Evolutionary conservation across 2,329 filamentous ascomycete genomes (phyloP).

Genomic region (Parasarocladium wereldwijsianum): DNA sequence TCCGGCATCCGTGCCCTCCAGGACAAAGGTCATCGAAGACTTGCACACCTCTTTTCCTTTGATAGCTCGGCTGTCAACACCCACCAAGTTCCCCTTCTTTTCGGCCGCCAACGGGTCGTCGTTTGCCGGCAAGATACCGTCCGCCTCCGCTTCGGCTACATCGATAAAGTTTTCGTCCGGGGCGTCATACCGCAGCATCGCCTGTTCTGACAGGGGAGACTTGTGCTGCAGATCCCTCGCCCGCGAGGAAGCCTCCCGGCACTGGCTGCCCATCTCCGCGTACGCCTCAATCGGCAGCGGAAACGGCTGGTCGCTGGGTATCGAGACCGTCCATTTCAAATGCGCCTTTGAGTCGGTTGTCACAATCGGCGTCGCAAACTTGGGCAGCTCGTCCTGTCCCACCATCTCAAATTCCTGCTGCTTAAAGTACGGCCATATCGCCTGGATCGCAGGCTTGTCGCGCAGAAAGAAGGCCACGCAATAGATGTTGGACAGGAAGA

Average conservation of each 20-base stretch:
- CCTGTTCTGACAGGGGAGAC: constrained; percentile 24
- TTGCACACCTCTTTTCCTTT: constrained; percentile 45
- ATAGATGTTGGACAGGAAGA: constrained; percentile 36
- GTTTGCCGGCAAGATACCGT: constrained; percentile 39
- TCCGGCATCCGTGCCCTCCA: constrained; percentile 60
- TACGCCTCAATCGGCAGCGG: constrained; percentile 55
- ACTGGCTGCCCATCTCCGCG: constrained; percentile 51
- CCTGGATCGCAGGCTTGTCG: constrained; percentile 13
- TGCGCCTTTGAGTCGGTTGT: constrained; percentile 50
- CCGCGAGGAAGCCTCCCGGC: constrained; percentile 46
- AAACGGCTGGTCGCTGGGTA: constrained; percentile 52
- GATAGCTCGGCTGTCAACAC: constrained; percentile 26
- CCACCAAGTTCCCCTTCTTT: constrained; percentile 30
- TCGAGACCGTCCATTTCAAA: constrained; percentile 67
- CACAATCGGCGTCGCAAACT: constrained; percentile 58
- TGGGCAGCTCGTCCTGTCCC: constrained; percentile 48
- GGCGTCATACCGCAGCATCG: constrained; percentile 39
- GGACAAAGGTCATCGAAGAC: constrained; percentile 59
- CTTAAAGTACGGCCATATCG: constrained; percentile 27
- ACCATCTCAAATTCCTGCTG: constrained; percentile 50
- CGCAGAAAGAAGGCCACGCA: constrained; percentile 18
- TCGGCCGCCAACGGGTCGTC: constrained; percentile 20
- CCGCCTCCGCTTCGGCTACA: constrained; percentile 52
- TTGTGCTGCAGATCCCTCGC: constrained; percentile 31
- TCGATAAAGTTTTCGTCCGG: constrained; percentile 60